Percentiles rank a stretch among this genome's conserved stretches.
Conservation (phyloP, 495 filamentous ascomycete genomes). For the Tetracladium setigerum region DNA sequence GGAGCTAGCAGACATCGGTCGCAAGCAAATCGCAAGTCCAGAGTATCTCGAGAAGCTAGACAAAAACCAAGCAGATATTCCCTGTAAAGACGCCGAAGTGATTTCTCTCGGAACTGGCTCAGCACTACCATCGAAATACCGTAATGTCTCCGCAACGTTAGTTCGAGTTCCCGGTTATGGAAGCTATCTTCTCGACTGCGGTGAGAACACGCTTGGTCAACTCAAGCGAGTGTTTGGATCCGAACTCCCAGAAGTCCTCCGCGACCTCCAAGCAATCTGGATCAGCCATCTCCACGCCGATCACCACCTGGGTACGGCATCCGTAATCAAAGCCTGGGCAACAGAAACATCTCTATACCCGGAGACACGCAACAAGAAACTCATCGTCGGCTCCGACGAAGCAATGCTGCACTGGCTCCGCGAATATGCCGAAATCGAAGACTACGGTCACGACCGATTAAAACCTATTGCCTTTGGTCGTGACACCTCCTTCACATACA, state of each 20-base stretch:
- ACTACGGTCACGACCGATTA: constrained; percentile 55
- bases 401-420: constrained; percentile 64
- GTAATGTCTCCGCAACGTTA: constrained; percentile 88
- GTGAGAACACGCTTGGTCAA: constrained; percentile 92
- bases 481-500: no score
- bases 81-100: constrained; percentile 69
- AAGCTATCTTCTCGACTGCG: constrained; percentile 81
- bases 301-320: constrained; percentile 80
- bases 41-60: constrained; percentile 31
- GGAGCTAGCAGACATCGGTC: constrained; percentile 40
- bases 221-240: constrained; percentile 63
- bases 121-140: constrained; percentile 79
- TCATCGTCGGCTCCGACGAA: constrained; percentile 53
- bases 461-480: constrained; percentile 12
- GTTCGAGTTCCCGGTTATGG: constrained; percentile 76
- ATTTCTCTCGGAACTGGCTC: constrained; percentile 87
- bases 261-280: constrained; percentile 78
- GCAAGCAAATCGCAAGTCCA: constrained; percentile 28
- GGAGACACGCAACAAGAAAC: constrained; percentile 34
- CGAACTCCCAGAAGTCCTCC: constrained; percentile 59
- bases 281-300: constrained; percentile 95
- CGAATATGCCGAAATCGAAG: constrained; percentile 72
- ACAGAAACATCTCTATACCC: constrained; percentile 17
- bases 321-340: constrained; percentile 75
- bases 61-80: constrained; percentile 45